phyloP scores from a whole-genome alignment of 371 early-diverging fungal species.

The Coemansia sp. region DNA sequence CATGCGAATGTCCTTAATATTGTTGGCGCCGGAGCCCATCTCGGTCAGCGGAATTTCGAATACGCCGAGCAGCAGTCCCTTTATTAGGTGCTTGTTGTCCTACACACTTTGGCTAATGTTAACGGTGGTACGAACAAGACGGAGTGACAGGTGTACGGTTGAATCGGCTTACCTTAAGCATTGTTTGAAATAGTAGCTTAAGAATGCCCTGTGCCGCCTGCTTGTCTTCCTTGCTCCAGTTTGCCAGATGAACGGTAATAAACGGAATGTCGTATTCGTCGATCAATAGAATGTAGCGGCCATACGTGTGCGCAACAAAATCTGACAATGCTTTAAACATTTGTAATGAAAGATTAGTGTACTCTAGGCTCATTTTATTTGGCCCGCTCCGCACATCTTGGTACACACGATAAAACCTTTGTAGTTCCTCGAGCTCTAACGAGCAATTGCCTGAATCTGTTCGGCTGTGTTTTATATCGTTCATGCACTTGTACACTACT shows the following conservation, averaged over 20 bases:
- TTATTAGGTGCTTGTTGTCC: slow-evolving; percentile 18
- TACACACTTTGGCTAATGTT: background rate
- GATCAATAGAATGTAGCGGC: slow-evolving; percentile 26
- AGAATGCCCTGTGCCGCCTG: slow-evolving; percentile 4
- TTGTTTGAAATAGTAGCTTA: slow-evolving; percentile 15
- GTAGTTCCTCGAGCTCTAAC: background rate
- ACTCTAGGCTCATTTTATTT: background rate
- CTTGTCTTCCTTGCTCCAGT: slow-evolving; percentile 13
- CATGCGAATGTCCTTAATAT: slow-evolving; percentile 31
- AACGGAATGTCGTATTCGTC: slow-evolving; percentile 46
- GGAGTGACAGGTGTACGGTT: too few species aligned
- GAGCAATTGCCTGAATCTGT: background rate
- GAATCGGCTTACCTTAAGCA: slow-evolving; percentile 30
- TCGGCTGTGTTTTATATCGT: background rate
- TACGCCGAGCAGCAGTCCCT: slow-evolving; percentile 29
- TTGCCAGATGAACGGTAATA: slow-evolving; percentile 19
- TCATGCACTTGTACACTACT: background rate
- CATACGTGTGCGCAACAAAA: slow-evolving; percentile 2
- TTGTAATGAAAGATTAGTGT: background rate
- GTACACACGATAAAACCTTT: background rate
- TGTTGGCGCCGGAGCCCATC: slow-evolving; percentile 38
- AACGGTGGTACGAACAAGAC: too few species aligned
- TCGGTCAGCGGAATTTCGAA: slow-evolving; percentile 27
- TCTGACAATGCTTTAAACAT: slow-evolving; percentile 15
- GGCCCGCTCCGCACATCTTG: background rate